Base-by-base conservation (phyloP, 2,329 filamentous ascomycete species). In the Cryphonectria radicalis region DNA sequence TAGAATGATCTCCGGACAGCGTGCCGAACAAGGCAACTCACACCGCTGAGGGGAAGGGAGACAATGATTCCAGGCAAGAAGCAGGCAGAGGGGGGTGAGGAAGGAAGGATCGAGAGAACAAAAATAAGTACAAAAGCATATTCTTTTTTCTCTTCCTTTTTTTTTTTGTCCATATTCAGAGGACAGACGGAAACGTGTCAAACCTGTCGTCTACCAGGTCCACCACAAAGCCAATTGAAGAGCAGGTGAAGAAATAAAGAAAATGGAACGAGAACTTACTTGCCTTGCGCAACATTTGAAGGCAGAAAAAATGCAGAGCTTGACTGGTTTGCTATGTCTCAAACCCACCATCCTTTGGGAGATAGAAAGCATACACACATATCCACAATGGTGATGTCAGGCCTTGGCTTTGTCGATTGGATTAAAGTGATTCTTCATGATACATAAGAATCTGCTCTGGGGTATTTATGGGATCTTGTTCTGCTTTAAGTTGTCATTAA, bases 11-110 rank as follows among this genome's bases (percentile, higher is more conserved):
- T 25, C 42, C 37, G 35, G n/a, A 28, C 37, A 64, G 62, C 37
- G 37, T 64, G 35, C 62, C 42, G 35, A 43, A 64, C 62, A 46
- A 13, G 40, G 62, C 62, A 64, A 28, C 35, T 43, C 35, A 64
- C 25, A 40, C 62, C 42, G 60, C 42, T 40, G 62, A n/a, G n/a
- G 1, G 22, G 19, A 59, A n/a, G 28, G 28, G 28, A 32, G 32
- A 7, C 5, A 19, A 17, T 59, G 19, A 1, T 59, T 19, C 32
- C 5, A 32, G 55, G 28, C 7, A 7, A 32, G 13, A 32, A 32
- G 25, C 25, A 32, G 55, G 55, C 13, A 19, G 55, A 19, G 28
- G n/a, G 53, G 11, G 2, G 1, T 28, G 4, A 1, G 25, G n/a
- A 55, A 35, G 46, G n/a, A 55, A 35, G 7, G 46, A n/a, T 50